Base-by-base conservation (phyloP, 208 protist genomes). In the Wallacemonas sp. region DNA sequence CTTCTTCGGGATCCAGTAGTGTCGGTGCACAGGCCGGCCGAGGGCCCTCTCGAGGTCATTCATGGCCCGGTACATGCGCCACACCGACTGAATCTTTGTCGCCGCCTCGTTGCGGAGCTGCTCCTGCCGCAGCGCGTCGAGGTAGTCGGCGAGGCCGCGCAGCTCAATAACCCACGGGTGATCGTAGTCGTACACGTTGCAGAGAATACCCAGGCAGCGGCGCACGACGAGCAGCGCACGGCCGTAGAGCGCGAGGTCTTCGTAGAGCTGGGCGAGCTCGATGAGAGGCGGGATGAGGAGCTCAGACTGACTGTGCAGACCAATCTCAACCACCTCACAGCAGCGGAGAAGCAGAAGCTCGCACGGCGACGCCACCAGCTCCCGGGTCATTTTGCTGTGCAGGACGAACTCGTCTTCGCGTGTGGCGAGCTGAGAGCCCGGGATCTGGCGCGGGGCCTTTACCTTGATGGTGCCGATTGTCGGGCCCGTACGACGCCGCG, bases 131-230 rank as follows among this genome's bases (percentile, higher is more conserved):
- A 68, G 61, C 30, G 27, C 62, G 22, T 78, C 72, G 24, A 94
- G 71, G 26, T 76, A 71, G 63, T 83, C 76, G 1, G 71, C 72
- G 19, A 81, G 88, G 32, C 77, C 67, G 44, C 73, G 71, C 32
- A 94, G 85, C 54, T 89, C 73, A 37, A 92, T 66, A 29, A 94
- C 81, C 79, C 83, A 89, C 45, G 85, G 85, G 46, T 94, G 85
- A 57, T 94, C 88, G 68, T 94, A 92, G 70, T 92, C 88, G 72
- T 85, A 94, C 42, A 88, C 85, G 63, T 77, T 85, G 72, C 79
- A 92, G 17, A 94, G 62, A 61, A 90, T 92, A 48, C 88, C 88
- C 29, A 92, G 71, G 60, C 88, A 94, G 41, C 85, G 85, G 36
- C 85, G 88, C 32, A 94, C 79, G 1, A 94, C 69, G 52, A 94